A percentile compares a stretch with the other conserved stretches of the same genome.
phyloP scores from a whole-genome alignment of 1,284 basidiomycete genomes.

The Xerocomus cyaneibrunnescens region DNA sequence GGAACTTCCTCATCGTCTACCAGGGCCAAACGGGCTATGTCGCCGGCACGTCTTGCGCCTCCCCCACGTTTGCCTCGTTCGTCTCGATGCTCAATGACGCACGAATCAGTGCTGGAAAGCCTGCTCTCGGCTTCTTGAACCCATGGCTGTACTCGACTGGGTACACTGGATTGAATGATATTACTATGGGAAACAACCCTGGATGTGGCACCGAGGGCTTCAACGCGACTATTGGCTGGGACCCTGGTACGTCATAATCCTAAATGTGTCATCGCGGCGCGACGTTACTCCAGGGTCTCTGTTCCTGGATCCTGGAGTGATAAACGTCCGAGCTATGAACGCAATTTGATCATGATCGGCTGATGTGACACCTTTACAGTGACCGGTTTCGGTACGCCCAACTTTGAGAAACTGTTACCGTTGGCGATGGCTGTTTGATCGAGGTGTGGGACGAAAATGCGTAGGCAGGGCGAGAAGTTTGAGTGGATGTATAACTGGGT shows the following conservation, averaged over 20 bases:
- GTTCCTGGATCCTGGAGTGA: not conserved
- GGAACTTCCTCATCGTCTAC: constrained; percentile 13
- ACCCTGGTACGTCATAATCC: constrained; percentile 33
- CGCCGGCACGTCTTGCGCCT: constrained; percentile 50
- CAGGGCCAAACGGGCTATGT: constrained; percentile 19
- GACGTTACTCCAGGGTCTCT: not conserved
- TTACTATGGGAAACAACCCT: constrained; percentile 52
- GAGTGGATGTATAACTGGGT: no score
- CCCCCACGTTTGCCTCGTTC: constrained; percentile 33
- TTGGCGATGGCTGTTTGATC: constrained; percentile 16
- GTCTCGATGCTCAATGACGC: constrained; percentile 64
- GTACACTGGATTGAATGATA: constrained; percentile 45
- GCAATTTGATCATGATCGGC: not conserved
- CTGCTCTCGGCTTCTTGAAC: constrained; percentile 59
- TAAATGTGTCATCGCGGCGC: not conserved
- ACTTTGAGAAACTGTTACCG: constrained; percentile 36
- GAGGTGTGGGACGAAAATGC: not conserved
- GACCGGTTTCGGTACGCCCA: constrained; percentile 50
- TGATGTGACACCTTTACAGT: constrained; percentile 26
- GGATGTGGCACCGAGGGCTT: constrained; percentile 59
- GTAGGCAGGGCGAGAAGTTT: no score
- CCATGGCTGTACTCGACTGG: constrained; percentile 51
- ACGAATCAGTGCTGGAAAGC: constrained; percentile 42
- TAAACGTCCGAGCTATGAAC: no score
- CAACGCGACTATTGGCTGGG: constrained; percentile 48